phyloP scores from a whole-genome alignment of 1,284 basidiomycete genomes.

The Gymnopus androsaceus region DNA sequence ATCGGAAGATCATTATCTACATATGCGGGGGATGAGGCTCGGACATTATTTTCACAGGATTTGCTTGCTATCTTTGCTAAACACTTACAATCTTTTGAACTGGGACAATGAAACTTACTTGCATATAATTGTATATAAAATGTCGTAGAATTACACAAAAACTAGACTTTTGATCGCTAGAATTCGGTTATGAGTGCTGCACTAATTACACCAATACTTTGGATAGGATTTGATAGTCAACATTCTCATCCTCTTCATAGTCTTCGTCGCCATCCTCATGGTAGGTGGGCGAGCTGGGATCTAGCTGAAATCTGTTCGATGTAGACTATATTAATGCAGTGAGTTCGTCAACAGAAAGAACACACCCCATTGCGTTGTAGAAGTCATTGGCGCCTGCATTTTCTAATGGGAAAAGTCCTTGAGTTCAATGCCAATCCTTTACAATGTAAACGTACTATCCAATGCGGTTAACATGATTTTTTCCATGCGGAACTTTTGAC shows the following conservation, averaged over 20 bases:
- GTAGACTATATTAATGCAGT: background rate
- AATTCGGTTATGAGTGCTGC: background rate
- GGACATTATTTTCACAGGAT: too few species aligned
- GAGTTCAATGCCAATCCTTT: background rate
- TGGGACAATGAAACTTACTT: background rate
- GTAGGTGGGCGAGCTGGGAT: slow-evolving; percentile 57
- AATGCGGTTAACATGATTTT: slow-evolving; percentile 75
- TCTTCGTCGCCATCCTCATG: slow-evolving; percentile 31
- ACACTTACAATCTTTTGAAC: background rate
- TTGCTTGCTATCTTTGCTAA: background rate
- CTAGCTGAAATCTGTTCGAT: slow-evolving; percentile 50
- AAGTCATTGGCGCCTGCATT: slow-evolving; percentile 57
- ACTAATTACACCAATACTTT: slow-evolving; percentile 20
- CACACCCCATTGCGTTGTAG: slow-evolving; percentile 55
- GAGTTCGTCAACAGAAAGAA: slow-evolving; percentile 9
- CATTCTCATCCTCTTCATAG: slow-evolving; percentile 31
- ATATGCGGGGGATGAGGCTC: too few species aligned
- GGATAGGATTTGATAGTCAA: slow-evolving; percentile 64
- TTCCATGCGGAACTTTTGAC: slow-evolving; percentile 55
- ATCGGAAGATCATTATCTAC: background rate
- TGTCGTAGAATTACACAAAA: background rate
- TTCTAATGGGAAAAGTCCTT: slow-evolving; percentile 35
- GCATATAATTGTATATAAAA: background rate
- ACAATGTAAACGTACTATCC: slow-evolving; percentile 45
- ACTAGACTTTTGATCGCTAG: background rate